A percentile compares a stretch with the other conserved stretches of the same genome.
These are phyloP conservation scores for Phlegmacium glaucopus DNA, from an alignment of 768 basidiomycete genomes.

Conservation along the genomic window DNA sequence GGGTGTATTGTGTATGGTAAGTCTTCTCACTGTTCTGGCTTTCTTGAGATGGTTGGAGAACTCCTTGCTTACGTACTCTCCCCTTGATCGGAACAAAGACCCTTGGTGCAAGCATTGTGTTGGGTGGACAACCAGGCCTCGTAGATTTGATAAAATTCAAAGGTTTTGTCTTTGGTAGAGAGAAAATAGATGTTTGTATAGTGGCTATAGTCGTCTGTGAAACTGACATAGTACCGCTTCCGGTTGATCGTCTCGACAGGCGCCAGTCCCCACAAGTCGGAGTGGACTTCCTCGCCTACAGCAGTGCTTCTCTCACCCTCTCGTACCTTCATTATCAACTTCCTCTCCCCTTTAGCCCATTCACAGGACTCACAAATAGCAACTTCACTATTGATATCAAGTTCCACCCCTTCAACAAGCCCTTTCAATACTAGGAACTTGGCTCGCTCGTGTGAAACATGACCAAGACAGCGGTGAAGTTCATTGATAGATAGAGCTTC, in stretches of 20 bases:
- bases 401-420: neutral
- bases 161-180: conserved; percentile 23
- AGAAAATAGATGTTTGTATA: conserved; percentile 18
- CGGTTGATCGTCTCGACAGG: neutral
- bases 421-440: neutral
- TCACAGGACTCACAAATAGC: neutral
- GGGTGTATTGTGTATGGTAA: conserved; percentile 13
- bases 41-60: conserved; percentile 6
- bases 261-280: conserved; percentile 2
- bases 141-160: conserved; percentile 21
- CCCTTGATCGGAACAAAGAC: no score
- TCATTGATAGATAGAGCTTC: neutral
- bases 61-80: conserved; percentile 6
- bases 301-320: no score
- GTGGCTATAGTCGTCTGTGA: neutral
- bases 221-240: conserved; percentile 24
- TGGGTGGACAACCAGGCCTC: conserved; percentile 21
- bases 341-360: neutral
- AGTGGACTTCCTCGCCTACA: neutral
- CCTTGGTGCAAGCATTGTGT: no score
- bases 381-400: neutral
- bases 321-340: neutral
- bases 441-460: neutral
- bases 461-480: neutral
- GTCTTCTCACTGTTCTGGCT: neutral